Evolutionary conservation across 306 rosid genomes (phyloP), one percentile per base, ranked within the genome.

Genomic region (Medicago arabica): DNA sequence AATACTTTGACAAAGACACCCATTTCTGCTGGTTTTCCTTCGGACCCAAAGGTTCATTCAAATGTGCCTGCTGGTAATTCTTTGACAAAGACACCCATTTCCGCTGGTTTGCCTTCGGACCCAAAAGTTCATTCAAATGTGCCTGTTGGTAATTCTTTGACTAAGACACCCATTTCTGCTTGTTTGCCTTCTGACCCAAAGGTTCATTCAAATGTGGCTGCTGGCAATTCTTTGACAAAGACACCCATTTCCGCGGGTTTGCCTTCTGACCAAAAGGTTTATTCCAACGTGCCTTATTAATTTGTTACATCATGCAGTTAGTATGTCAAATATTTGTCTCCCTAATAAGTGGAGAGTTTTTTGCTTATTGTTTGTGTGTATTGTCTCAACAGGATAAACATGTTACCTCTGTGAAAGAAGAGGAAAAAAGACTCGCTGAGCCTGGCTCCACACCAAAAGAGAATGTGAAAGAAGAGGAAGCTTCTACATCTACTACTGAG

Each of bases 211-310:
- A 31, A 31, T 31, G 36, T 31, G 6, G 6, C 36, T 31, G 0
- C 36, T 4, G 6, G 36, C 3, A 25, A 25, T 31, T 31, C 36
- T 31, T 31, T 31, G 36, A 31, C 36, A 31, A 31, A 31, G 36
- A 31, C 36, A 31, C 36, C 36, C 36, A 31, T 31, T 31, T 31
- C 36, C 6, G 6, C 36, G 5, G 36, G 36, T 25, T 40, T 75
- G 53, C 62, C 82, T 11, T 40, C 67, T 53, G 82, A 72, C 36
- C 67, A 75, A 9, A 90, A 90, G 78, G 81, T 81, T 72, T 83
- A 31, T 44, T 77, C 85, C 41, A 85, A 60, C 68, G 82, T 76
- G 43, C 82, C 67, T 58, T 65, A 9, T 17, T 71, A 59, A 44
- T 69, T 70, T 51, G 44, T 59, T 74, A 70, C 21, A 43, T 23